phyloP scores from a whole-genome alignment of 352 stramenopile species.

The Phytopythium delawarense region DNA sequence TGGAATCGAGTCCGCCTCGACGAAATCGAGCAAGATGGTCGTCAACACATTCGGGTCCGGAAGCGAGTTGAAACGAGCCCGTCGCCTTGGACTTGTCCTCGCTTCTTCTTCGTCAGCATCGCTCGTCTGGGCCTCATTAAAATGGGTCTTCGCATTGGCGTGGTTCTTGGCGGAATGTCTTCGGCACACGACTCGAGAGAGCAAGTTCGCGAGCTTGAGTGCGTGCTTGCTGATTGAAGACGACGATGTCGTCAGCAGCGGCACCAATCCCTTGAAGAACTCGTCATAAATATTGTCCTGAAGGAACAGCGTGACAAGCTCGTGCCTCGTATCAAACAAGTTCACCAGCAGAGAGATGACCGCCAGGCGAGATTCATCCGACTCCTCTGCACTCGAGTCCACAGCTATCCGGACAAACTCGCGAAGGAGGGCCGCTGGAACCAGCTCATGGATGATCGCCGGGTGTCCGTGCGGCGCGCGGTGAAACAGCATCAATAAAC shows the following conservation, averaged over 20 bases:
- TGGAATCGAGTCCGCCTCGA: slow-evolving; percentile 62
- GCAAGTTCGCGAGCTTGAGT: slow-evolving; percentile 51
- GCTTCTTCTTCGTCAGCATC: neutral
- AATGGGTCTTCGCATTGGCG: neutral
- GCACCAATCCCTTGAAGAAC: slow-evolving; percentile 49
- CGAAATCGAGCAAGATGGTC: slow-evolving; percentile 65
- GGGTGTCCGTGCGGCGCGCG: slow-evolving; percentile 27
- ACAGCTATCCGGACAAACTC: slow-evolving; percentile 54
- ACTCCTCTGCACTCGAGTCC: slow-evolving; percentile 45
- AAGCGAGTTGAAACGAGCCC: slow-evolving; percentile 40
- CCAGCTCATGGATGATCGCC: slow-evolving; percentile 31
- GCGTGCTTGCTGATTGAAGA: slow-evolving; percentile 29
- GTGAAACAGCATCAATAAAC: slow-evolving; percentile 57
- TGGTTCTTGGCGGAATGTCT: slow-evolving; percentile 20
- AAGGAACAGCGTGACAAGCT: slow-evolving; percentile 56
- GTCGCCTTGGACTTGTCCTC: slow-evolving; percentile 14
- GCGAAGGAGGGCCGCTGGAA: slow-evolving; percentile 41
- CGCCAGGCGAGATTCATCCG: slow-evolving; percentile 62
- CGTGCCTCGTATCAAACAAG: slow-evolving; percentile 54
- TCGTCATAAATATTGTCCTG: slow-evolving; percentile 50
- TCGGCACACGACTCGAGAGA: slow-evolving; percentile 51
- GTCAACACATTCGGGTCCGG: slow-evolving; percentile 60
- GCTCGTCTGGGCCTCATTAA: neutral
- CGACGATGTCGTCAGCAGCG: slow-evolving; percentile 38
- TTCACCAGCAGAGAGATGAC: slow-evolving; percentile 60